Conservation (phyloP, 2,329 filamentous ascomycete genomes). For the Fusarium buharicum region DNA sequence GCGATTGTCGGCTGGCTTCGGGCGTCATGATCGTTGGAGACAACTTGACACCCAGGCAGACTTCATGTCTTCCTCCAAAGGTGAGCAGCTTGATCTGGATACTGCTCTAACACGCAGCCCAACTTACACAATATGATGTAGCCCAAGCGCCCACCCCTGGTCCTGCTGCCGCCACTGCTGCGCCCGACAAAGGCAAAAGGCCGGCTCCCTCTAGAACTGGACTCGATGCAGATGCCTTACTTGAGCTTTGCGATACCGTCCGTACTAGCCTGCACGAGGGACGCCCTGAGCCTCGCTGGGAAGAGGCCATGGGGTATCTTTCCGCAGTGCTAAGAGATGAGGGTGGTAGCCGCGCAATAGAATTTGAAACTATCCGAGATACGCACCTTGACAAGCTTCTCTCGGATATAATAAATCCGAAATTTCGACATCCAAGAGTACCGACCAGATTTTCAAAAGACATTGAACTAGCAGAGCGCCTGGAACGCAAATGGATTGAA, state of each 20-base stretch:
- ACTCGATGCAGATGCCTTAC: constrained; percentile 35
- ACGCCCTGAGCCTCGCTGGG: constrained; percentile 48
- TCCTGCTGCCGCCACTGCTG: constrained; percentile 13
- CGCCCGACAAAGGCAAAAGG: constrained; percentile 4
- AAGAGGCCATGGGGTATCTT: constrained; percentile 55
- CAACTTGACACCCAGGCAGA: constrained; percentile 27
- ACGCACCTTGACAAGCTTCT: constrained; percentile 58
- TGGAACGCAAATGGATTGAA: constrained; percentile 57
- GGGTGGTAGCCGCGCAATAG: constrained; percentile 48
- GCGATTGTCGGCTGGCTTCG: constrained; percentile 27
- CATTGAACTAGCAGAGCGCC: constrained; percentile 50
- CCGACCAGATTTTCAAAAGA: constrained; percentile 50
- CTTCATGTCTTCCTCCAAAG: constrained; percentile 31
- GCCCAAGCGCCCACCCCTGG: constrained; percentile 27
- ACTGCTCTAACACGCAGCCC: neutral
- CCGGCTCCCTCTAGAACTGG: constrained; percentile 10
- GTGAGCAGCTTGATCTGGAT: constrained; percentile 17
- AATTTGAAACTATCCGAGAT: constrained; percentile 53
- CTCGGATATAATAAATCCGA: constrained; percentile 52
- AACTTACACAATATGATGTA: constrained; percentile 34
- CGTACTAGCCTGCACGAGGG: constrained; percentile 50
- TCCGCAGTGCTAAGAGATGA: constrained; percentile 54
- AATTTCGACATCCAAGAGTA: constrained; percentile 43
- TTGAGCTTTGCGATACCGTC: constrained; percentile 57
- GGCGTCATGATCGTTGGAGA: constrained; percentile 24